Evolutionary conservation across 371 early-diverging fungal species (phyloP), one percentile per base, ranked within the genome.

Genomic region (Vairimorpha necatrix): DNA sequence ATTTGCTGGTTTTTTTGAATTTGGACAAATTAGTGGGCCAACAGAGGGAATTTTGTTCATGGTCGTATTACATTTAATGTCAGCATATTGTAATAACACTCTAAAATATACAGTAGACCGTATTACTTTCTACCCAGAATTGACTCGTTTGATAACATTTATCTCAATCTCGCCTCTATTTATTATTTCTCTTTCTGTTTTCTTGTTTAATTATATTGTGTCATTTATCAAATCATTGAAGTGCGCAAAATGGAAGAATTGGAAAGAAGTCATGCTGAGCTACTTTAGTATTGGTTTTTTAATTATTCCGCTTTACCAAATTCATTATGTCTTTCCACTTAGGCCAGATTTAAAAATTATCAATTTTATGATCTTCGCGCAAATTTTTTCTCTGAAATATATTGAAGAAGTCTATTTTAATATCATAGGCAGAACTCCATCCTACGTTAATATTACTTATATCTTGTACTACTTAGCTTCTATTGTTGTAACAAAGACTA

Each of bases 11-110:
- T 87, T 88, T 0, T 87, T 96, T 48, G 93, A 91, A 83, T 87
- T 95, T 24, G 92, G 94, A 16, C 89, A 91, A 72, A 83, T 94
- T 79, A 94, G 92, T 72, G 96, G 94, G 7, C 94, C 95, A 13
- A 91, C 94, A 0, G 96, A 96, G 83, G 92, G 93, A n/a, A 87
- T 96, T 26, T 84, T 92, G 36, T 47, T 90, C 54, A 77, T 42
- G 0, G 54, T 74, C 46, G 24, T 77, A 28, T 38, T 82, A 24
- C 75, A 82, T 34, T 20, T 81, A 2, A 16, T 60, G 2, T 54
- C 71, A 38, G 62, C 47, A 30, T 24, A 67, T 56, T 56, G 30
- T 58, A 60, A 58, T 22, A 24, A 53, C 26, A 24, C 34, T 18
- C 14, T 69, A 11, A 50, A n/a, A 13, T 4, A 4, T 50, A 50